phyloP scores from a whole-genome alignment of 192 early-diverging fungal species.

The Coemansia sp. region DNA sequence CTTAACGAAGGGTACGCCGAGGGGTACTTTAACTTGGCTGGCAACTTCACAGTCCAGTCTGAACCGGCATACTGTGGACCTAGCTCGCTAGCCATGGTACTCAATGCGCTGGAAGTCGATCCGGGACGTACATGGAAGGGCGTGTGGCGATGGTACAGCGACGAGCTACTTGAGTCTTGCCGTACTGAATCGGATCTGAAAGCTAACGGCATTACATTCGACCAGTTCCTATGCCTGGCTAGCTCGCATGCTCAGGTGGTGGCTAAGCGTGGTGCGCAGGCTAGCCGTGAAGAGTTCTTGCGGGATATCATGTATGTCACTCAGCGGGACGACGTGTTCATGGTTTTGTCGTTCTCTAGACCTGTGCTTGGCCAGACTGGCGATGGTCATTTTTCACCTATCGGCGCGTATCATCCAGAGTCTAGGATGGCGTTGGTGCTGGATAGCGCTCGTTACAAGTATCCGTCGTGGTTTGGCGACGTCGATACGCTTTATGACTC shows the following conservation, averaged over 20 bases:
- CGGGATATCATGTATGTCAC: conserved; percentile 70
- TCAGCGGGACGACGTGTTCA: conserved; percentile 71
- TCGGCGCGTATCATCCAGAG: conserved; percentile 80
- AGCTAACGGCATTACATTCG: conserved; percentile 84
- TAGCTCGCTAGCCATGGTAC: conserved; percentile 88
- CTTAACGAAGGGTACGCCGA: conserved; percentile 78
- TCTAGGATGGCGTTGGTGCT: conserved; percentile 76
- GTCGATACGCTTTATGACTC: conserved; percentile 76
- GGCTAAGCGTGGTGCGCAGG: conserved; percentile 68
- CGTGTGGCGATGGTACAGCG: conserved; percentile 87
- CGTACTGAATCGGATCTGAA: conserved; percentile 71
- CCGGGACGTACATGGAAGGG: conserved; percentile 90
- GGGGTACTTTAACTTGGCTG: conserved; percentile 82
- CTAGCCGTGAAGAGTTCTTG: conserved; percentile 76
- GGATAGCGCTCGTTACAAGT: conserved; percentile 90
- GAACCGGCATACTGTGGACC: conserved; percentile 91
- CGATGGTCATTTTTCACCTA: conserved; percentile 93
- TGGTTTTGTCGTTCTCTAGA: conserved; percentile 88
- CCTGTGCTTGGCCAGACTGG: conserved; percentile 81
- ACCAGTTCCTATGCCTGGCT: conserved; percentile 89
- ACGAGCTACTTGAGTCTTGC: conserved; percentile 76
- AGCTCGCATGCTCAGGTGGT: conserved; percentile 81
- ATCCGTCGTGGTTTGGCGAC: conserved; percentile 84
- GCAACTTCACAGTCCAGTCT: conserved; percentile 89
- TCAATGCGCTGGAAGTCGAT: conserved; percentile 92